These are phyloP conservation scores for Colletotrichum cuscutae DNA, from an alignment of 2,329 filamentous ascomycete species.

Conservation along the genomic window DNA sequence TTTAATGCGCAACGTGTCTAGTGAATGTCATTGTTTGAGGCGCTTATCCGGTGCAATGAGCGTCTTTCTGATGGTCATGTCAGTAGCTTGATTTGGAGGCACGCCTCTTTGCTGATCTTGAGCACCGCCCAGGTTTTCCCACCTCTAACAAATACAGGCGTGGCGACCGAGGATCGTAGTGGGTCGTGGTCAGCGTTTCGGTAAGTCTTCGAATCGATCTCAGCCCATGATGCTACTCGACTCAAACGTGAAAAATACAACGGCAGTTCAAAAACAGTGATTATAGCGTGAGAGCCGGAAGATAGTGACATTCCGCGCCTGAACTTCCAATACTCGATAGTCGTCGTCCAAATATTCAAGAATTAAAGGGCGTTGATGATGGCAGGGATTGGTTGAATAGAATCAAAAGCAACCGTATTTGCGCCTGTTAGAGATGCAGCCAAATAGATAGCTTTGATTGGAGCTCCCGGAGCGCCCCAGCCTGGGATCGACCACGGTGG, in stretches of 20 bases:
- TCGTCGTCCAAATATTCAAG: not conserved
- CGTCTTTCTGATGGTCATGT: not conserved
- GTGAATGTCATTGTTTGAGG: not conserved
- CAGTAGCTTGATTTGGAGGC: not conserved
- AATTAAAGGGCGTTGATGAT: not conserved
- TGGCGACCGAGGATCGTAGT: constrained; percentile 5
- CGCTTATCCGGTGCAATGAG: not conserved
- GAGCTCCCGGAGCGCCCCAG: constrained; percentile 14
- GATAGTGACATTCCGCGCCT: not conserved
- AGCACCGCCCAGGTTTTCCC: constrained; percentile 3
- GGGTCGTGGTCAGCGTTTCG: constrained; percentile 6
- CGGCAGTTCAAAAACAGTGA: not conserved
- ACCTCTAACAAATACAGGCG: not conserved
- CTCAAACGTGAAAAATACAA: not conserved
- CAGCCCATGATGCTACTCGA: not conserved
- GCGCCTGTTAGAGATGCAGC: not conserved
- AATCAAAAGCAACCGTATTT: not conserved
- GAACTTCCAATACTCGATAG: not conserved
- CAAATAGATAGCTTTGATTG: constrained; percentile 14
- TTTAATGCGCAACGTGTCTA: not conserved
- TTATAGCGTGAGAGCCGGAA: not conserved
- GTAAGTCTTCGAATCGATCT: constrained; percentile 3
- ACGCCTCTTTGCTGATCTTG: constrained; percentile 18
- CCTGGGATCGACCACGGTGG: constrained; percentile 17
- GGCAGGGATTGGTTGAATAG: not conserved